These are phyloP conservation scores for Hortiboletus campestris DNA, from an alignment of 768 basidiomycete genomes.

Conservation along the genomic window DNA sequence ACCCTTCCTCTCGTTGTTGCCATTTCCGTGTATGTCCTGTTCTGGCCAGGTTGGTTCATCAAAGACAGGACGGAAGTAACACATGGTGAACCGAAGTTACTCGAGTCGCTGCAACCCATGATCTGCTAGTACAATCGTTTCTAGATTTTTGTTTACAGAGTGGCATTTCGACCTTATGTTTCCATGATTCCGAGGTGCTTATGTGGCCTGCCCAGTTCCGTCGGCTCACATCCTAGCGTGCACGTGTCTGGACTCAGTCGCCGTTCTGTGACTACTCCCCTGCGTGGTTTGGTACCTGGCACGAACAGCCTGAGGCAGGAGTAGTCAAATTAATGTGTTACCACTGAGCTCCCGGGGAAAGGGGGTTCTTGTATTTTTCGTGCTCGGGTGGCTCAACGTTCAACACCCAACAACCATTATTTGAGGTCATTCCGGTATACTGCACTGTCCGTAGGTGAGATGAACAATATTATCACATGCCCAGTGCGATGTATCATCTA, in stretches of 20 bases:
- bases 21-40: conserved; percentile 50
- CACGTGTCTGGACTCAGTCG: background rate
- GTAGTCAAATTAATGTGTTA: too few relatives aligned
- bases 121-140: background rate
- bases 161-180: background rate
- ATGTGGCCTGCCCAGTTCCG: background rate
- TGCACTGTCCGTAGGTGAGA: too few relatives aligned
- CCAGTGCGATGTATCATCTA: too few relatives aligned
- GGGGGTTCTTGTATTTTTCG: too few relatives aligned
- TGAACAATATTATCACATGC: too few relatives aligned
- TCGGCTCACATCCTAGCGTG: background rate
- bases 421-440: too few relatives aligned
- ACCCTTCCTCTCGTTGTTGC: conserved; percentile 65
- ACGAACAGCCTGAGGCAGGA: too few relatives aligned
- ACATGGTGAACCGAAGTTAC: conserved; percentile 28
- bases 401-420: too few relatives aligned
- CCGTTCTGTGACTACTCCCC: background rate
- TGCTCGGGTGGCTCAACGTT: too few relatives aligned
- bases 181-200: background rate
- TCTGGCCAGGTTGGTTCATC: conserved; percentile 68
- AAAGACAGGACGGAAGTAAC: background rate
- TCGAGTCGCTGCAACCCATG: background rate
- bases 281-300: background rate
- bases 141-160: background rate
- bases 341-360: too few relatives aligned